A percentile compares a stretch with the other conserved stretches of the same genome.
Evolutionary conservation across 164 flowering plant species (phyloP).

Genomic region (Nelumbo lutea): DNA sequence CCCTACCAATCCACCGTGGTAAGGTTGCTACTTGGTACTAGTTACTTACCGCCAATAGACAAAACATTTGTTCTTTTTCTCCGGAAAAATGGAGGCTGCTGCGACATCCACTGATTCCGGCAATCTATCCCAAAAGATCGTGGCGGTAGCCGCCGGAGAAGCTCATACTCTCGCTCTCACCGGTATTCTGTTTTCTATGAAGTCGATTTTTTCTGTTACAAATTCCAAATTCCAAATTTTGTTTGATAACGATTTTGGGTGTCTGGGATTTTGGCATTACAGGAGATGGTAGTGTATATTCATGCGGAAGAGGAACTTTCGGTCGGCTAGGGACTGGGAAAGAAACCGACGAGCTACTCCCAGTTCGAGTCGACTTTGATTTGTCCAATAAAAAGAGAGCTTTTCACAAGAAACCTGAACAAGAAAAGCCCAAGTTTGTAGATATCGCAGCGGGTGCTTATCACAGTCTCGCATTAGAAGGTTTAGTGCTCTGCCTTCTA

Average conservation of each 20-base stretch:
- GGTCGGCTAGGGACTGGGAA: constrained; percentile 82
- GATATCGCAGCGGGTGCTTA: constrained; percentile 88
- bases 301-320: constrained; percentile 92
- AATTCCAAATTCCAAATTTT: neutral
- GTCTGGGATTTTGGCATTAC: constrained; percentile 9
- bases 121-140: constrained; percentile 32
- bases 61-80: neutral
- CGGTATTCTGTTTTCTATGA: constrained; percentile 25
- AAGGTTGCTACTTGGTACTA: too few species aligned
- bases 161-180: constrained; percentile 81
- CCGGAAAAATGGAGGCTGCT: constrained; percentile 16
- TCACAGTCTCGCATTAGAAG: constrained; percentile 87
- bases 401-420: neutral
- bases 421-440: constrained; percentile 38
- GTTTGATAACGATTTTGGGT: neutral
- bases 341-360: constrained; percentile 63
- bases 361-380: constrained; percentile 50
- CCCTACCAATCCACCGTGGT: too few species aligned
- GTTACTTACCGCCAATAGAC: too few species aligned
- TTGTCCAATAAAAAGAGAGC: constrained; percentile 6
- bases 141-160: constrained; percentile 76
- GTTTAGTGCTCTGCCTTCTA: constrained; percentile 19
- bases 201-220: neutral
- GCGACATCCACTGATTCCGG: constrained; percentile 8
- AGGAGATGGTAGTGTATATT: constrained; percentile 70